Evolutionary conservation across 2,329 filamentous ascomycete genomes (phyloP).

Genomic region (Penicillium sp.): DNA sequence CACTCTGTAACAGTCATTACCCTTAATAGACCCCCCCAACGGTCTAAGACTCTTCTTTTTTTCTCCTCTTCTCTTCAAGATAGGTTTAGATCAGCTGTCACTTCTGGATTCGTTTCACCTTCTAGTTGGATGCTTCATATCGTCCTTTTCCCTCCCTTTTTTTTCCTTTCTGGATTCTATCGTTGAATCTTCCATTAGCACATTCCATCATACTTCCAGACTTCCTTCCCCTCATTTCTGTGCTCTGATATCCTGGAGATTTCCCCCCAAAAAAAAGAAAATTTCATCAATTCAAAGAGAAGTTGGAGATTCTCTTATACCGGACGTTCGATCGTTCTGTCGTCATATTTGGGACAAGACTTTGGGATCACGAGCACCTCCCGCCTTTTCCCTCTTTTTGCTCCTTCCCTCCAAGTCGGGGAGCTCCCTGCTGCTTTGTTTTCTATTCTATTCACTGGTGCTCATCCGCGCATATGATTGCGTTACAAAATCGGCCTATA

Average conservation of each 20-base stretch:
- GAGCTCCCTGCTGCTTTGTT: neutral
- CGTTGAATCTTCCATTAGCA: neutral
- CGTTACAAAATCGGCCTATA: slow-evolving; percentile 40
- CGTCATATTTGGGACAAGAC: neutral
- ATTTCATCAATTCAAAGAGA: neutral
- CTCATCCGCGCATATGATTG: slow-evolving; percentile 41
- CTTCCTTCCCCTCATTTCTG: neutral
- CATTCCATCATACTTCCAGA: neutral
- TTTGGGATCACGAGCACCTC: slow-evolving; percentile 4
- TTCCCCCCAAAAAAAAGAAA: neutral
- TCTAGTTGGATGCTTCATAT: neutral
- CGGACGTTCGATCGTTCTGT: slow-evolving; percentile 1
- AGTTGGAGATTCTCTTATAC: neutral
- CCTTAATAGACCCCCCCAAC: neutral
- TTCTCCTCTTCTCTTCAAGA: neutral
- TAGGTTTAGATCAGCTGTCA: slow-evolving; percentile 9
- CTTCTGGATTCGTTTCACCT: slow-evolving; percentile 10
- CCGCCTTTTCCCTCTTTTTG: neutral
- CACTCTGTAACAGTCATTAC: neutral
- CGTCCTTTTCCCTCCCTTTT: neutral
- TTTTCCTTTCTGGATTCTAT: neutral
- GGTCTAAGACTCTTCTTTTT: slow-evolving; percentile 8
- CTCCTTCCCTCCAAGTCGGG: neutral
- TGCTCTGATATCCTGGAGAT: neutral
- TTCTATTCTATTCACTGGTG: neutral